phyloP scores from a whole-genome alignment of 1,139 yeast genomes.

The Taphrina communis region DNA sequence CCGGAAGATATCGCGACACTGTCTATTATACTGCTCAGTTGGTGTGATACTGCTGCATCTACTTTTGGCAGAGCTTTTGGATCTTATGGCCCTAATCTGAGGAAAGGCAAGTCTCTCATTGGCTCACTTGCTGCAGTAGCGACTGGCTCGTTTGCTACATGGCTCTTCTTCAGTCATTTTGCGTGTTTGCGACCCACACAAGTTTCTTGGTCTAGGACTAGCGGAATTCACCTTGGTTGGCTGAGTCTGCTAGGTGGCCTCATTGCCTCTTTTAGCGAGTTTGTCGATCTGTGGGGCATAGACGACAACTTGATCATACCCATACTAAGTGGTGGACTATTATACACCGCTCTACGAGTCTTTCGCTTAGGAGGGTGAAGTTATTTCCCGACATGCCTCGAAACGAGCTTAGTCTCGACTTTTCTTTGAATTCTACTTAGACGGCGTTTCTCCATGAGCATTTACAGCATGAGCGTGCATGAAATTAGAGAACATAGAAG shows the following conservation, averaged over 20 bases:
- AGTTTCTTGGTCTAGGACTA: conserved; percentile 65
- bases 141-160: conserved; percentile 71
- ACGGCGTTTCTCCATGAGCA: not conserved
- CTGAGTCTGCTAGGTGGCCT: conserved; percentile 73
- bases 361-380: conserved; percentile 3
- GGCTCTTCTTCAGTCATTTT: conserved; percentile 71
- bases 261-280: conserved; percentile 85
- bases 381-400: not conserved
- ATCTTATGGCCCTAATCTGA: conserved; percentile 76
- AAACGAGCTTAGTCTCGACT: not conserved
- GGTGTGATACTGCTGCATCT: conserved; percentile 98
- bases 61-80: conserved; percentile 88
- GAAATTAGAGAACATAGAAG: not conserved
- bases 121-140: conserved; percentile 85
- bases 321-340: conserved; percentile 71
- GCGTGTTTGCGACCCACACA: conserved; percentile 64
- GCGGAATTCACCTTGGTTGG: conserved; percentile 60
- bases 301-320: conserved; percentile 97
- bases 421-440: not conserved
- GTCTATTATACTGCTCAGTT: conserved; percentile 78
- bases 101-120: conserved; percentile 78
- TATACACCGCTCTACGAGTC: conserved; percentile 57
- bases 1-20: conserved; percentile 79
- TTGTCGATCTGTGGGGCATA: conserved; percentile 70
- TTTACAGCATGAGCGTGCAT: conserved; percentile 16